Percentiles rank a stretch among this genome's conserved stretches.
These are phyloP conservation scores for Pythium phragmiticola DNA, from an alignment of 352 stramenopile genomes.

Conservation along the genomic window DNA sequence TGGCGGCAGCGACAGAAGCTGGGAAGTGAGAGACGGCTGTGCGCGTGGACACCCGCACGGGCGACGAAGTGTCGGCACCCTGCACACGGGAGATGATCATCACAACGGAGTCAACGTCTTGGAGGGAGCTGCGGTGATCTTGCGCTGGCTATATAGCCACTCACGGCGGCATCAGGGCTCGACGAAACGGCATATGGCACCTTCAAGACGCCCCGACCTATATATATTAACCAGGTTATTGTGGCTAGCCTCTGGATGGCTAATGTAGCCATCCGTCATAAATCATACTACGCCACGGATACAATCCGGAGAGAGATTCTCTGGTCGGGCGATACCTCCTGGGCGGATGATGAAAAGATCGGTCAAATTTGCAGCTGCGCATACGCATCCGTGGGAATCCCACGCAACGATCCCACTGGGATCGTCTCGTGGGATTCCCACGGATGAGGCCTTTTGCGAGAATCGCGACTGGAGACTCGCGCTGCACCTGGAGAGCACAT, in stretches of 20 bases:
- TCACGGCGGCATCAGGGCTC: conserved; percentile 1
- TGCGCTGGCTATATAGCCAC: background rate
- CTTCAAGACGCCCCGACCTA: too few relatives aligned
- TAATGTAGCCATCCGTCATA: too few relatives aligned
- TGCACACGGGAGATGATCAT: conserved; percentile 26
- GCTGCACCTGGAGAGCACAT: background rate
- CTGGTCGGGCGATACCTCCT: too few relatives aligned
- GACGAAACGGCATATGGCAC: background rate
- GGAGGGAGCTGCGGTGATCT: background rate
- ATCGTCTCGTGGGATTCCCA: too few relatives aligned
- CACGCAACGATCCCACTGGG: too few relatives aligned
- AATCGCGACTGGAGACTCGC: background rate
- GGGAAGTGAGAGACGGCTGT: conserved; percentile 18
- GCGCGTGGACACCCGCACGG: background rate
- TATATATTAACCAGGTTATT: background rate
- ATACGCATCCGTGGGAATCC: too few relatives aligned
- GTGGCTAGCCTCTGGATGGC: background rate
- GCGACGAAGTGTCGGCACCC: background rate
- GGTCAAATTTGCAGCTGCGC: too few relatives aligned
- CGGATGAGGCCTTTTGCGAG: too few relatives aligned
- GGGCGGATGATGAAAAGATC: too few relatives aligned
- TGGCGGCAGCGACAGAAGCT: background rate
- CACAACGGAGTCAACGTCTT: background rate
- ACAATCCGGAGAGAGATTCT: too few relatives aligned
- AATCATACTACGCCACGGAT: too few relatives aligned